phyloP scores from a whole-genome alignment of 2,329 filamentous ascomycete genomes.

The Xylariales sp. region DNA sequence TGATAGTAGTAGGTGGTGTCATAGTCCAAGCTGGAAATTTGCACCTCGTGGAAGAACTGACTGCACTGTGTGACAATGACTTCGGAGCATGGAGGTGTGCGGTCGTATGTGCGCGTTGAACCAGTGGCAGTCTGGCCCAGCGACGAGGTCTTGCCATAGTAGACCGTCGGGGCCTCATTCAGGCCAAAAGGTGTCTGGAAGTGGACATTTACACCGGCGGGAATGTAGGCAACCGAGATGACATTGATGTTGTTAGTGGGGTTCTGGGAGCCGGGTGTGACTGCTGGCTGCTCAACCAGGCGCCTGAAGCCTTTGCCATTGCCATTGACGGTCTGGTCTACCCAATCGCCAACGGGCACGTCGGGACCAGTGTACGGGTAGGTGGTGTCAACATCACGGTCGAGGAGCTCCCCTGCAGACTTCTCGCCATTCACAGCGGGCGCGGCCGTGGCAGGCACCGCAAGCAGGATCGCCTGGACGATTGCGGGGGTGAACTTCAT shows the following conservation, averaged over 20 bases:
- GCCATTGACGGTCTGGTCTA: slow-evolving; percentile 1
- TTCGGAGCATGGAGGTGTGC: slow-evolving; percentile 2
- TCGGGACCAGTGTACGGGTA: slow-evolving; percentile 1
- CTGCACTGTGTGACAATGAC: slow-evolving; percentile 2
- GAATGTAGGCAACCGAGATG: slow-evolving; percentile 3
- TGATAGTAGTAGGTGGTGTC: slow-evolving; percentile 4
- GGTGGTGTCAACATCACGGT: slow-evolving; percentile 4
- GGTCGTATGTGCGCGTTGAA: neutral
- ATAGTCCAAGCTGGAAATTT: neutral
- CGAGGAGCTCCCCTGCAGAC: too few species aligned
- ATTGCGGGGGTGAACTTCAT: too few species aligned
- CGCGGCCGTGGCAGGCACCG: too few species aligned
- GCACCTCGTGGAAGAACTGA: slow-evolving; percentile 3
- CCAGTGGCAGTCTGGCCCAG: neutral
- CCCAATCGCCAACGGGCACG: slow-evolving; percentile 3
- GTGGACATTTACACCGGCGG: slow-evolving; percentile 2
- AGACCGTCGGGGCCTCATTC: neutral
- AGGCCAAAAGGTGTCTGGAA: slow-evolving; percentile 3
- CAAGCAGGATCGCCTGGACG: too few species aligned
- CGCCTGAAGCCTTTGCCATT: slow-evolving; percentile 4
- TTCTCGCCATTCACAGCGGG: too few species aligned
- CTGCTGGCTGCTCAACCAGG: slow-evolving; percentile 2
- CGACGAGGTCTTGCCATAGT: neutral
- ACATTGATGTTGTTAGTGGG: slow-evolving; percentile 5
- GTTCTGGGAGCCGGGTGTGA: neutral